phyloP scores from a whole-genome alignment of 208 protist genomes.

The Phytomonas sp. region DNA sequence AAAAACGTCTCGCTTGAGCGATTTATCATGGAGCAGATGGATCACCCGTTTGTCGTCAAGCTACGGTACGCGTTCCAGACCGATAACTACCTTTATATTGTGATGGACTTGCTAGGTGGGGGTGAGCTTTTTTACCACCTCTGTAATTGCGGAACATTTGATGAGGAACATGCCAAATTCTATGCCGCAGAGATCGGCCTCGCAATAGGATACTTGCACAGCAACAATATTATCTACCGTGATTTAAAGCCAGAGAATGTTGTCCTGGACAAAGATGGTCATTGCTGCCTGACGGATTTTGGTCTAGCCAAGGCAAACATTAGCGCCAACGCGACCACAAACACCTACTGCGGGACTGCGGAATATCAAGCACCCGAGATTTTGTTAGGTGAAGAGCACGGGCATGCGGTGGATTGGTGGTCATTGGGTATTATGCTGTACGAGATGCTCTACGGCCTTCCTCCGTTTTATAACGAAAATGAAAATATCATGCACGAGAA shows the following conservation, averaged over 20 bases:
- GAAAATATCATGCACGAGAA: slow-evolving; percentile 73
- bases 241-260: slow-evolving; percentile 91
- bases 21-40: slow-evolving; percentile 85
- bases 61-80: slow-evolving; percentile 96
- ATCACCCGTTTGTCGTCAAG: slow-evolving; percentile 92
- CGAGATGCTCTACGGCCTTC: slow-evolving; percentile 92
- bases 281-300: slow-evolving; percentile 89
- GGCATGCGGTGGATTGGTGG: slow-evolving; percentile 96
- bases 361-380: slow-evolving; percentile 93
- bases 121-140: slow-evolving; percentile 89
- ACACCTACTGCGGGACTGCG: slow-evolving; percentile 87
- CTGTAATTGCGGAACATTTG: slow-evolving; percentile 42
- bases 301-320: slow-evolving; percentile 80
- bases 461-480: slow-evolving; percentile 93
- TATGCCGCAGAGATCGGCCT: slow-evolving; percentile 89
- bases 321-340: slow-evolving; percentile 29
- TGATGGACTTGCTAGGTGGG: slow-evolving; percentile 89
- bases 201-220: slow-evolving; percentile 88
- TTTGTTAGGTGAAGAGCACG: slow-evolving; percentile 81
- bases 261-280: slow-evolving; percentile 77
- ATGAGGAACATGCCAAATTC: slow-evolving; percentile 75
- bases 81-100: slow-evolving; percentile 83
- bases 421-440: slow-evolving; percentile 94
- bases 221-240: slow-evolving; percentile 88
- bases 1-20: slow-evolving; percentile 74